phyloP scores from a whole-genome alignment of 257 asterid genomes.

The Solanum arcanum region DNA sequence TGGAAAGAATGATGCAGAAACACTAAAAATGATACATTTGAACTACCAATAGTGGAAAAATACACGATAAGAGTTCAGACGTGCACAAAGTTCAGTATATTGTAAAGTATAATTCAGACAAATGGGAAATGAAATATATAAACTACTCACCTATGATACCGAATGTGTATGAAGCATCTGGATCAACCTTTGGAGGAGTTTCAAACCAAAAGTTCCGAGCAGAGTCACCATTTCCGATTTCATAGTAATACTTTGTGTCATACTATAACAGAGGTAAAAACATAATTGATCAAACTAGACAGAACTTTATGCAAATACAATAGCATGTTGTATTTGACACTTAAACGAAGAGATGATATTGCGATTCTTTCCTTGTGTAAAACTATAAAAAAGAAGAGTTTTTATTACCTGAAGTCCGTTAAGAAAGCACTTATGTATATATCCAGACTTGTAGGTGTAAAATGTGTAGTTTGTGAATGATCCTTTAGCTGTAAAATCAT shows the following conservation, averaged over 20 bases:
- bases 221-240: slow-evolving; percentile 69
- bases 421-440: slow-evolving; percentile 72
- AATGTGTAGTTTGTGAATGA: slow-evolving; percentile 63
- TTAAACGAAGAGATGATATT: background rate
- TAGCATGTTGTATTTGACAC: background rate
- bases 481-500: slow-evolving; percentile 52
- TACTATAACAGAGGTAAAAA: slow-evolving; percentile 24
- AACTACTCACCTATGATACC: slow-evolving; percentile 78
- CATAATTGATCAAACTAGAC: background rate
- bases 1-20: background rate
- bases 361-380: background rate
- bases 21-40: background rate
- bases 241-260: slow-evolving; percentile 63
- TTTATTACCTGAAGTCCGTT: slow-evolving; percentile 68
- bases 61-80: background rate
- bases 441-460: slow-evolving; percentile 73
- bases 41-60: background rate
- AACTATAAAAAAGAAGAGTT: background rate
- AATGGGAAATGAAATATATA: background rate
- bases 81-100: background rate
- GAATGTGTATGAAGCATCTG: slow-evolving; percentile 81
- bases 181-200: slow-evolving; percentile 72
- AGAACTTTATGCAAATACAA: background rate
- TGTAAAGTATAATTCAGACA: background rate
- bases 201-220: slow-evolving; percentile 81